Percentiles rank a stretch among this genome's conserved stretches.
phyloP scores from a whole-genome alignment of 345 rosid species.

The Xanthoceras sorbifolium region DNA sequence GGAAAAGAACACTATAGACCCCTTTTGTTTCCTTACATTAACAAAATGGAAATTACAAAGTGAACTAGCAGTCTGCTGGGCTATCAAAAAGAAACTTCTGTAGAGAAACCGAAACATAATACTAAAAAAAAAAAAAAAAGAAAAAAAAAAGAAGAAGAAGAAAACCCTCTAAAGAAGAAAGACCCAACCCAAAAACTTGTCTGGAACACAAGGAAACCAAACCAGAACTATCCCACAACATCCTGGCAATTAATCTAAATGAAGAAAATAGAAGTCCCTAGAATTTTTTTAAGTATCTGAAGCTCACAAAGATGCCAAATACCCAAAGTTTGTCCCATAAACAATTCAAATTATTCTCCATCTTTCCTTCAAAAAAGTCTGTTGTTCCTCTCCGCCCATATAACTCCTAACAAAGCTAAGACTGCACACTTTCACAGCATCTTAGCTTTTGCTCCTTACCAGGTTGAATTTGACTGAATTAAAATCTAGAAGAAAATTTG shows the following conservation, averaged over 20 bases:
- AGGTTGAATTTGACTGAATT: background rate
- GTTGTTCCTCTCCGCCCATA: background rate
- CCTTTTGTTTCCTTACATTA: too few relatives aligned
- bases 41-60: too few relatives aligned
- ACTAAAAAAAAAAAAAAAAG: background rate
- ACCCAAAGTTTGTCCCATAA: background rate
- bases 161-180: background rate
- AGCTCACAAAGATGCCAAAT: background rate
- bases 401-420: background rate
- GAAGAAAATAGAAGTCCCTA: background rate
- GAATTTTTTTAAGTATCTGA: background rate
- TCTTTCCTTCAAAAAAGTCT: background rate
- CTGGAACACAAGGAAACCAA: background rate
- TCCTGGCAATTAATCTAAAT: background rate
- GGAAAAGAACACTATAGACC: too few relatives aligned
- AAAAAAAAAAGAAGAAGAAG: too few relatives aligned
- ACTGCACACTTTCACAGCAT: background rate
- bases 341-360: background rate
- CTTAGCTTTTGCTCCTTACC: background rate
- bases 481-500: constrained; percentile 5
- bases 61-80: too few relatives aligned
- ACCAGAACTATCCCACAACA: background rate
- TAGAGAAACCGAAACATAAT: too few relatives aligned
- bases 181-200: background rate
- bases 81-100: too few relatives aligned